phyloP scores from a whole-genome alignment of 129 eudicot species.

The Flaveria robusta region DNA sequence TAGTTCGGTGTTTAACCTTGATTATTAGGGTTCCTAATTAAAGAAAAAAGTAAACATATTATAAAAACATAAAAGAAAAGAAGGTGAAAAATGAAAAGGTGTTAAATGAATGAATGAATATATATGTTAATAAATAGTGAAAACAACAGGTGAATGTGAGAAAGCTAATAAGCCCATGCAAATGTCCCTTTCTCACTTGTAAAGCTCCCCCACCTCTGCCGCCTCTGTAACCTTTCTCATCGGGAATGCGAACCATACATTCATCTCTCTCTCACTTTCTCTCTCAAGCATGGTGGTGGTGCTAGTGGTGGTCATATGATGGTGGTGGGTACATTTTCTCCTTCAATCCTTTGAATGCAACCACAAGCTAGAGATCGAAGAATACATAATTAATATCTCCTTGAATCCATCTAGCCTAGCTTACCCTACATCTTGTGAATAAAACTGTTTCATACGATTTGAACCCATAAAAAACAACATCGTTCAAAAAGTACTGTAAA shows the following conservation, averaged over 20 bases:
- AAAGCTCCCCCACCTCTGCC: constrained; percentile 83
- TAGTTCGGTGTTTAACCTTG: too few relatives aligned
- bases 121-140: constrained; percentile 33
- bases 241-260: constrained; percentile 61
- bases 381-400: not conserved
- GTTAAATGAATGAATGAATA: too few relatives aligned
- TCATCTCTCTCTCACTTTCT: constrained; percentile 16
- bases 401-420: too few relatives aligned
- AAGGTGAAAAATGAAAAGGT: too few relatives aligned
- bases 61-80: too few relatives aligned
- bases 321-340: constrained; percentile 1
- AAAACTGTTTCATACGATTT: too few relatives aligned
- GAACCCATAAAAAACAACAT: too few relatives aligned
- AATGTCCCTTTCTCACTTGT: constrained; percentile 66
- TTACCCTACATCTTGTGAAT: too few relatives aligned
- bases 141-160: constrained; percentile 86
- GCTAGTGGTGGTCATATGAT: not conserved
- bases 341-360: constrained; percentile 12
- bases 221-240: constrained; percentile 56
- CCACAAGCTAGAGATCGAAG: constrained; percentile 6
- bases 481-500: too few relatives aligned
- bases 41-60: too few relatives aligned
- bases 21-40: too few relatives aligned
- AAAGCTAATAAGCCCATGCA: constrained; percentile 76
- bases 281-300: not conserved